Percentiles rank a stretch among this genome's conserved stretches.
Evolutionary conservation across 495 filamentous ascomycete species (phyloP).

Genomic region (Xylaria nigripes): DNA sequence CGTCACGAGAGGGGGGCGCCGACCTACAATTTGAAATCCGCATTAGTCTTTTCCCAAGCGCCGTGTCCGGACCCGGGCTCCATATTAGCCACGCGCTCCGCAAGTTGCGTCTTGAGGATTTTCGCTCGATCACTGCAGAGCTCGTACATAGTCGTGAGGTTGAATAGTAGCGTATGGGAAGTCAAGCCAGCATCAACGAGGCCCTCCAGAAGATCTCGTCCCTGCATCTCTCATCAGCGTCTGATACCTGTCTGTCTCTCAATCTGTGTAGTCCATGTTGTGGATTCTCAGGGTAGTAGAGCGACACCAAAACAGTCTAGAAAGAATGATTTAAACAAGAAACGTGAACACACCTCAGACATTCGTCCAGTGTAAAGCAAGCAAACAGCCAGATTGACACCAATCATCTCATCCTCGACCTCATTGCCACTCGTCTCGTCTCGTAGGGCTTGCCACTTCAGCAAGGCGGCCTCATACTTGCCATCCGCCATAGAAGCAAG

Average conservation of each 20-base stretch:
- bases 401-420: slow-evolving; percentile 48
- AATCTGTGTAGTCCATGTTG: too few relatives aligned
- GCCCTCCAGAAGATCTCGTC: slow-evolving; percentile 52
- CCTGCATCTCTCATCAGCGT: slow-evolving; percentile 33
- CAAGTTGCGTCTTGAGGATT: slow-evolving; percentile 58
- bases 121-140: slow-evolving; percentile 72
- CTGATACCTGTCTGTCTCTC: not conserved
- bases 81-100: slow-evolving; percentile 57
- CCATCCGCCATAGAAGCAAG: slow-evolving; percentile 74
- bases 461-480: slow-evolving; percentile 54
- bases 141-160: slow-evolving; percentile 85
- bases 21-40: slow-evolving; percentile 71
- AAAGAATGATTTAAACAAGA: not conserved
- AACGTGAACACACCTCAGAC: slow-evolving; percentile 49
- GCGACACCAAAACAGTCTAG: not conserved
- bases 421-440: slow-evolving; percentile 24
- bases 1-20: not conserved
- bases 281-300: not conserved
- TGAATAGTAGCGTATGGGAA: slow-evolving; percentile 76
- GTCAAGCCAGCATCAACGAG: slow-evolving; percentile 52
- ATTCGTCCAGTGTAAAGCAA: slow-evolving; percentile 71
- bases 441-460: slow-evolving; percentile 54
- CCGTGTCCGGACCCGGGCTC: slow-evolving; percentile 37
- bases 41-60: slow-evolving; percentile 56
- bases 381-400: slow-evolving; percentile 75